These are phyloP conservation scores for Penicillium paneum DNA, from an alignment of 2,329 filamentous ascomycete genomes.

Conservation along the genomic window DNA sequence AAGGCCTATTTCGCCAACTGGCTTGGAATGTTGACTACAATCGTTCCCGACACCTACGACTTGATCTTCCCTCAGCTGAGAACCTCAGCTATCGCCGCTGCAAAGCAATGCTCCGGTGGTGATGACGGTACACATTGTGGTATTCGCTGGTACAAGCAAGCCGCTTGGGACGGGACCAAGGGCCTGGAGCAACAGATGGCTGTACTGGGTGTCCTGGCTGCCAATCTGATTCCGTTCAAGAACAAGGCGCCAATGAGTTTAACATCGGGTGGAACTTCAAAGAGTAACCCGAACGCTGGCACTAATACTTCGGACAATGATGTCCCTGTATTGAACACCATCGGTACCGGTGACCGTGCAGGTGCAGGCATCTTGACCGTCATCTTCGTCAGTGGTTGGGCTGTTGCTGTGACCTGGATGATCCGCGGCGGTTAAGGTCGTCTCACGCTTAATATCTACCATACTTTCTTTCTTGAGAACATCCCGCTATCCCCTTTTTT, in stretches of 20 bases:
- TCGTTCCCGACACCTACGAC: slow-evolving; percentile 58
- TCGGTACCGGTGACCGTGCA: slow-evolving; percentile 37
- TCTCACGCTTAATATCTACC: background rate
- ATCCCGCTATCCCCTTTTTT: slow-evolving; percentile 10
- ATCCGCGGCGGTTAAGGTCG: slow-evolving; percentile 25
- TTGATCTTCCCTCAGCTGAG: slow-evolving; percentile 58
- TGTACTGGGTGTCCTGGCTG: slow-evolving; percentile 37
- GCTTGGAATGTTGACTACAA: slow-evolving; percentile 59
- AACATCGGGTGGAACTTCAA: slow-evolving; percentile 58
- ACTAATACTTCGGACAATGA: slow-evolving; percentile 18
- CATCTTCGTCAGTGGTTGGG: slow-evolving; percentile 29
- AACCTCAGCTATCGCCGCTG: slow-evolving; percentile 59
- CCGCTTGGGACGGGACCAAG: slow-evolving; percentile 33
- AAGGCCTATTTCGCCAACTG: slow-evolving; percentile 69
- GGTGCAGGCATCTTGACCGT: slow-evolving; percentile 38
- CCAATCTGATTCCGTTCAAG: slow-evolving; percentile 28
- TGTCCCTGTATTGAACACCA: slow-evolving; percentile 14
- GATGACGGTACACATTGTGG: slow-evolving; percentile 58
- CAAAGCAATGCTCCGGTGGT: slow-evolving; percentile 60
- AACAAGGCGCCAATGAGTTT: slow-evolving; percentile 42
- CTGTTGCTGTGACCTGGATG: slow-evolving; percentile 30
- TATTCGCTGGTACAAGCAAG: slow-evolving; percentile 40
- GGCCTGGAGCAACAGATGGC: slow-evolving; percentile 45
- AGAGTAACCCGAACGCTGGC: slow-evolving; percentile 46
- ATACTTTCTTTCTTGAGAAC: slow-evolving; percentile 2